Conservation (phyloP, 2,329 filamentous ascomycete genomes). For the Verticillium nonalfalfae region DNA sequence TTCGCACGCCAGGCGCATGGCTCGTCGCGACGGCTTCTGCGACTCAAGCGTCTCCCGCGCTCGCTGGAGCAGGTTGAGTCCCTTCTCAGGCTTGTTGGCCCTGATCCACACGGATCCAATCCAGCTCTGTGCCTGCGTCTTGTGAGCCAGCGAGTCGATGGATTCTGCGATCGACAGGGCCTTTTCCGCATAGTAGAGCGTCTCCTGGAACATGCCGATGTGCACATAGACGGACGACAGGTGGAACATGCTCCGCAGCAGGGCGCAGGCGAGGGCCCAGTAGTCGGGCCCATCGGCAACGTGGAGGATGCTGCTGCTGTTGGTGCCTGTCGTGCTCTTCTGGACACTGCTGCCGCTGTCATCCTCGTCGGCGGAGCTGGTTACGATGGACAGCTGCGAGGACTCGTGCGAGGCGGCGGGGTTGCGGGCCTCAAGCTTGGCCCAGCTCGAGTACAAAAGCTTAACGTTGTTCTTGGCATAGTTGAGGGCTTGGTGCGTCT, state of each 20-base stretch:
- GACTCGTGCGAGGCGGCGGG: background rate
- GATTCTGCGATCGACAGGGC: conserved; percentile 69
- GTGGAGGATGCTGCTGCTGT: conserved; percentile 30
- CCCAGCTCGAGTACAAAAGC: conserved; percentile 49
- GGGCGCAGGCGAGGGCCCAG: conserved; percentile 70
- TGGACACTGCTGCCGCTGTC: conserved; percentile 8
- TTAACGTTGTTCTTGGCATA: conserved; percentile 53
- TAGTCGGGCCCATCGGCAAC: conserved; percentile 49
- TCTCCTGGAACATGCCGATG: conserved; percentile 82
- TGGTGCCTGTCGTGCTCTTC: background rate
- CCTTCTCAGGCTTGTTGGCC: conserved; percentile 53
- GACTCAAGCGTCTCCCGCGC: conserved; percentile 43
- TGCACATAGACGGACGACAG: conserved; percentile 76
- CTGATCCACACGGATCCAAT: conserved; percentile 48
- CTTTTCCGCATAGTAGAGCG: conserved; percentile 80
- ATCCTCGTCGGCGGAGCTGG: conserved; percentile 14
- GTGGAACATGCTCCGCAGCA: conserved; percentile 66
- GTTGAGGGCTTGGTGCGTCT: conserved; percentile 49
- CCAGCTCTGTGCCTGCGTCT: conserved; percentile 48
- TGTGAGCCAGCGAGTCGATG: conserved; percentile 55
- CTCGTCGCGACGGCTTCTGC: conserved; percentile 32
- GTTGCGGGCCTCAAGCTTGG: conserved; percentile 32
- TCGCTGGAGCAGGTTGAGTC: conserved; percentile 46
- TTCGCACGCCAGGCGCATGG: conserved; percentile 44
- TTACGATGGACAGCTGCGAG: conserved; percentile 6